A percentile compares a stretch with the other conserved stretches of the same genome.
Evolutionary conservation across 441 rosid genomes (phyloP).

Genomic region (Jatropha podagrica): DNA sequence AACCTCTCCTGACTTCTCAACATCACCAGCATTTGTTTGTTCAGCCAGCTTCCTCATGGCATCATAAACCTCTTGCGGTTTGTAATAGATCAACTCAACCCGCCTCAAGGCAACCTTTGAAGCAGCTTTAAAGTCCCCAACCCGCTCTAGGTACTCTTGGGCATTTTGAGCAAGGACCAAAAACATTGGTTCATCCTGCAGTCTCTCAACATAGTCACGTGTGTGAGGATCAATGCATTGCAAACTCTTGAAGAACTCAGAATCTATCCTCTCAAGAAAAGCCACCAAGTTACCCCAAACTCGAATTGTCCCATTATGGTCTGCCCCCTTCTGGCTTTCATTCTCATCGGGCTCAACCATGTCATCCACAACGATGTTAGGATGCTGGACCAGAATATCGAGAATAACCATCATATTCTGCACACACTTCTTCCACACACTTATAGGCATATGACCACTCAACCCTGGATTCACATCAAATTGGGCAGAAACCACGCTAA

Average conservation of each 20-base stretch:
- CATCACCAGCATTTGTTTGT: constrained; percentile 45
- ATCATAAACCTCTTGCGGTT: constrained; percentile 75
- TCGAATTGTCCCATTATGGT: constrained; percentile 48
- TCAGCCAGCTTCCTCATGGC: constrained; percentile 80
- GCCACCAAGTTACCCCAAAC: constrained; percentile 86
- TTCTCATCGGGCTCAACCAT: constrained; percentile 65
- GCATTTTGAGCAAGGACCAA: constrained; percentile 67
- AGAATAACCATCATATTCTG: constrained; percentile 62
- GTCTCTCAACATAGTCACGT: constrained; percentile 70
- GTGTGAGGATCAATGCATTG: constrained; percentile 81
- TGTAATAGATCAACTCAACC: constrained; percentile 71
- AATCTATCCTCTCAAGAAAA: constrained; percentile 66
- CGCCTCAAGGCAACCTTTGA: constrained; percentile 62
- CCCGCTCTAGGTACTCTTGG: constrained; percentile 58
- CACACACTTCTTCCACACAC: constrained; percentile 75
- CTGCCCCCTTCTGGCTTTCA: constrained; percentile 60
- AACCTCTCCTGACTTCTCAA: constrained; percentile 35
- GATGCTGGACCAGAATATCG: constrained; percentile 57
- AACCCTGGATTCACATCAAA: constrained; percentile 82
- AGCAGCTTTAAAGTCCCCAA: constrained; percentile 56
- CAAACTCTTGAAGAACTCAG: constrained; percentile 77
- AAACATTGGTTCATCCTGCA: constrained; percentile 69
- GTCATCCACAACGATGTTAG: constrained; percentile 62
- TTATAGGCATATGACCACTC: constrained; percentile 77
- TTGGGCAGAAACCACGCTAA: constrained; percentile 72